Percentiles rank a stretch among this genome's conserved stretches.
These are phyloP conservation scores for Aspergillus texensis DNA, from an alignment of 2,329 filamentous ascomycete species.

Conservation along the genomic window DNA sequence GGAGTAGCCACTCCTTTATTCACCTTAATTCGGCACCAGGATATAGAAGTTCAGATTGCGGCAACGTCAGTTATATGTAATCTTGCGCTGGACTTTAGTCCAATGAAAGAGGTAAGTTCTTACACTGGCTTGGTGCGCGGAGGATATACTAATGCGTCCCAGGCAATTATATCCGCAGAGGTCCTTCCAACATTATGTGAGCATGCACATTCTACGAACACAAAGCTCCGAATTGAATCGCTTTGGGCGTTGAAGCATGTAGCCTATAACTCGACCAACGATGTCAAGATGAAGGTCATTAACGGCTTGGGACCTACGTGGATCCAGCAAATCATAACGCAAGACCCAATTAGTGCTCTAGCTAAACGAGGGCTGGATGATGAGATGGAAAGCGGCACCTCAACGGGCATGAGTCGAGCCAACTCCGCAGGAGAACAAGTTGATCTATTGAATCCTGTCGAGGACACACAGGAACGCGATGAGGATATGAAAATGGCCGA, in stretches of 20 bases:
- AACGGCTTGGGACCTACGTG: slow-evolving; percentile 77
- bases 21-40: slow-evolving; percentile 70
- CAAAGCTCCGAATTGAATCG: slow-evolving; percentile 79
- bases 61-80: slow-evolving; percentile 85
- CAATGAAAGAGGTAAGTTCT: slow-evolving; percentile 77
- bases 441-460: slow-evolving; percentile 59
- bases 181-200: slow-evolving; percentile 77
- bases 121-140: not conserved
- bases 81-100: slow-evolving; percentile 83
- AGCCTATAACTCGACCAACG: slow-evolving; percentile 70
- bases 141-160: slow-evolving; percentile 18
- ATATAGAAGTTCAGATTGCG: slow-evolving; percentile 80
- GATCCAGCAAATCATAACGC: slow-evolving; percentile 77
- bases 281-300: slow-evolving; percentile 75
- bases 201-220: slow-evolving; percentile 79
- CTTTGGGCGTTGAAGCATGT: slow-evolving; percentile 95
- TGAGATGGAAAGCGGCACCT: slow-evolving; percentile 34
- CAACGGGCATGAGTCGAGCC: slow-evolving; percentile 56
- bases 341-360: slow-evolving; percentile 46
- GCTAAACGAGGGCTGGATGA: slow-evolving; percentile 34
- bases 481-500: slow-evolving; percentile 40
- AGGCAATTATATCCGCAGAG: slow-evolving; percentile 73
- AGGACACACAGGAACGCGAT: slow-evolving; percentile 31
- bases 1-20: slow-evolving; percentile 78
- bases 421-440: slow-evolving; percentile 65